Percentiles rank a stretch among this genome's conserved stretches.
Evolutionary conservation across 2,329 filamentous ascomycete genomes (phyloP).

Genomic region (Lachnellula arida): DNA sequence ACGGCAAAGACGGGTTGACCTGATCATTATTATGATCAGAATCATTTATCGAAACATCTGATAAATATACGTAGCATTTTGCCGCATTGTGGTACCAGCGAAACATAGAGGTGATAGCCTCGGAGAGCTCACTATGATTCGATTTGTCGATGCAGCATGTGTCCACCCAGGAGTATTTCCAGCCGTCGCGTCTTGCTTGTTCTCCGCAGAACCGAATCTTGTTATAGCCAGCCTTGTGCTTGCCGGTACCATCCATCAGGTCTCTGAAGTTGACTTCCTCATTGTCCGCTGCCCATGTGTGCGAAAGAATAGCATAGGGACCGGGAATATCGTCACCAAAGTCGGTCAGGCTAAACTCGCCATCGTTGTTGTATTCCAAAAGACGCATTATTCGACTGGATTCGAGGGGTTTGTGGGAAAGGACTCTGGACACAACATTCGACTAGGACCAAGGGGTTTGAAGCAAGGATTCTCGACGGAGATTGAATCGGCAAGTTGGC

Average conservation of each 20-base stretch:
- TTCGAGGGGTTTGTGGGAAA: background rate
- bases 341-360: slow-evolving; percentile 3
- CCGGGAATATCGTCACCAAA: background rate
- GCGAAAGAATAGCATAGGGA: slow-evolving; percentile 3
- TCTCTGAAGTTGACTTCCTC: background rate
- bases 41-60: background rate
- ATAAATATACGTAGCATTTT: slow-evolving; percentile 21
- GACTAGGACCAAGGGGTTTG: too few species aligned
- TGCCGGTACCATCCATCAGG: background rate
- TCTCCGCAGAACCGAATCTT: slow-evolving; percentile 3
- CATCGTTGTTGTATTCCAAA: background rate
- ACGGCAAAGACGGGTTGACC: background rate
- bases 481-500: too few species aligned
- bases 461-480: too few species aligned
- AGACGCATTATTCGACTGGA: background rate
- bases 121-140: background rate
- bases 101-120: slow-evolving; percentile 26
- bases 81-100: slow-evolving; percentile 20
- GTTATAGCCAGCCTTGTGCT: slow-evolving; percentile 1
- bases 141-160: slow-evolving; percentile 2
- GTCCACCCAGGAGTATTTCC: background rate
- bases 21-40: too few species aligned
- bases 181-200: background rate
- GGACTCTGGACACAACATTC: too few species aligned
- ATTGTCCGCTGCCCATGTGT: slow-evolving; percentile 28